Evolutionary conservation across 1,139 yeast species (phyloP).

Genomic region (Maudiozyma humilis): DNA sequence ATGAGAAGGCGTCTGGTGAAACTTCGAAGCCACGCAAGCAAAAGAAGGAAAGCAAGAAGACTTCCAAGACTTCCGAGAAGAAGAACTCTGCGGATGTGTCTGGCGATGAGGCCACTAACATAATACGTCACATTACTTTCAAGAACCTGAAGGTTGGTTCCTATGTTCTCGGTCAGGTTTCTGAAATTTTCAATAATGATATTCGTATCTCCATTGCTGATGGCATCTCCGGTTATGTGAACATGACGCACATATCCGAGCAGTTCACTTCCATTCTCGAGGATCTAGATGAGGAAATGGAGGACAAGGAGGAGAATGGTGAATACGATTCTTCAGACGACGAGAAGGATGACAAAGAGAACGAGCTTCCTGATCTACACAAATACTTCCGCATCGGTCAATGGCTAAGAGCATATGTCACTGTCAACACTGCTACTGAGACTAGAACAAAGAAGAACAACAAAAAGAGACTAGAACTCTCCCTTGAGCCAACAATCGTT

Average conservation of each 20-base stretch:
- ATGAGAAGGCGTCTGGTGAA: slow-evolving; percentile 25
- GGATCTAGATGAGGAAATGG: slow-evolving; percentile 41
- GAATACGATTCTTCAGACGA: slow-evolving; percentile 26
- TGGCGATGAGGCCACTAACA: slow-evolving; percentile 19
- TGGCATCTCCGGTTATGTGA: slow-evolving; percentile 69
- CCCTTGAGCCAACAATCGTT: slow-evolving; percentile 67
- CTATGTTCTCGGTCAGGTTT: slow-evolving; percentile 66
- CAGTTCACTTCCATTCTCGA: slow-evolving; percentile 52
- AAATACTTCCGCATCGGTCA: slow-evolving; percentile 62
- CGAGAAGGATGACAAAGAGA: slow-evolving; percentile 29
- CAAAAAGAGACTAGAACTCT: slow-evolving; percentile 57
- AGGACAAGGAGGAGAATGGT: slow-evolving; percentile 30
- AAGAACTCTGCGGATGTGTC: slow-evolving; percentile 22
- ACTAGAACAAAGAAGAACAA: slow-evolving; percentile 33
- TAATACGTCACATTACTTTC: slow-evolving; percentile 55
- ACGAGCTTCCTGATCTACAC: slow-evolving; percentile 48
- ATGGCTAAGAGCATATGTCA: slow-evolving; percentile 76
- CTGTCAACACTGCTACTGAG: slow-evolving; percentile 38
- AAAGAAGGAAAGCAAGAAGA: slow-evolving; percentile 15
- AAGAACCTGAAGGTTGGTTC: slow-evolving; percentile 63
- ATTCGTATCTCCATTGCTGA: slow-evolving; percentile 72
- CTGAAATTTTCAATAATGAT: slow-evolving; percentile 52
- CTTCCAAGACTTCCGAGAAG: slow-evolving; percentile 11
- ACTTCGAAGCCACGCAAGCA: slow-evolving; percentile 35
- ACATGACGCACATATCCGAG: slow-evolving; percentile 67